Evolutionary conservation across 306 rosid species (phyloP).

Genomic region (Prinsepia uniflora): DNA sequence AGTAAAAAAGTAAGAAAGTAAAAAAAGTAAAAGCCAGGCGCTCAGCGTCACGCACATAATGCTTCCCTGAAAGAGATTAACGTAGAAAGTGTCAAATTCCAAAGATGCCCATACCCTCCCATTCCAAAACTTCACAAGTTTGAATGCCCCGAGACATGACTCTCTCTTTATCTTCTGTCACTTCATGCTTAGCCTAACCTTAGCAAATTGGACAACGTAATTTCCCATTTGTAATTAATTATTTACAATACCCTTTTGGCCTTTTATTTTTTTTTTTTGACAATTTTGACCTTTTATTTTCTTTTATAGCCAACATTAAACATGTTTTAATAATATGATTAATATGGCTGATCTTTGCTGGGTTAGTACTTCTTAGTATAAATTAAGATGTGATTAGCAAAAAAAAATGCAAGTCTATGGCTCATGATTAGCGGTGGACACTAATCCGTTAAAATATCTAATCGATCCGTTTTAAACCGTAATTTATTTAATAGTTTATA

Average conservation of each 20-base stretch:
- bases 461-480: too few species aligned
- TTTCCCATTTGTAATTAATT: not conserved
- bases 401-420: not conserved
- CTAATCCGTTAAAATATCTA: too few species aligned
- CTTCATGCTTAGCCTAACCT: not conserved
- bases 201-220: not conserved
- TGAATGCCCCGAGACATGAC: not conserved
- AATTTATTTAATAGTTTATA: too few species aligned
- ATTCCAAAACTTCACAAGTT: slow-evolving; percentile 16
- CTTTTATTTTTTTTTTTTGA: too few species aligned
- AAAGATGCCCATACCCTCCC: slow-evolving; percentile 40
- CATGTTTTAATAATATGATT: not conserved
- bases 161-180: not conserved
- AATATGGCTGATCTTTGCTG: not conserved
- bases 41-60: slow-evolving; percentile 21
- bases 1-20: not conserved
- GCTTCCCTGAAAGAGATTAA: slow-evolving; percentile 13
- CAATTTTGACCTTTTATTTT: not conserved
- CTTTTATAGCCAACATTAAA: not conserved
- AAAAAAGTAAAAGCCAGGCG: slow-evolving; percentile 13
- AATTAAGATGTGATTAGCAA: not conserved
- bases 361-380: not conserved
- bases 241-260: not conserved
- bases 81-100: slow-evolving; percentile 29
- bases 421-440: too few species aligned